Evolutionary conservation across 768 basidiomycete genomes (phyloP).

Genomic region (Pisolithus sp.): DNA sequence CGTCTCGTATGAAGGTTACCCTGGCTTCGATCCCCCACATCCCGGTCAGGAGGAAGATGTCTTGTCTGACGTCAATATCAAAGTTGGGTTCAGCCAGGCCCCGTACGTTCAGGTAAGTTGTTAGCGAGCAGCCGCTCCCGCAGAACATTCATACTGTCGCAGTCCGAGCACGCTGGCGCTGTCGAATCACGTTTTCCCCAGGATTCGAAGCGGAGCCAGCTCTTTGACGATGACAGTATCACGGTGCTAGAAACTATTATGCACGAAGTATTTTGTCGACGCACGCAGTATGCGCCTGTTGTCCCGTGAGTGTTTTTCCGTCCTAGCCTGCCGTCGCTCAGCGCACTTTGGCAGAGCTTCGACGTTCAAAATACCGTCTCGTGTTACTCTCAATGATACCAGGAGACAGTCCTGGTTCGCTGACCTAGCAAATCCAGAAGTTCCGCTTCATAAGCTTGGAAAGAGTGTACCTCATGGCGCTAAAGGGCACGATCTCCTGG

Average conservation of each 20-base stretch:
- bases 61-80: conserved; percentile 57
- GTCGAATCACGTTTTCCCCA: conserved; percentile 12
- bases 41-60: conserved; percentile 72
- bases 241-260: conserved; percentile 66
- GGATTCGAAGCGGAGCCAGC: conserved; percentile 31
- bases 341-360: conserved; percentile 33
- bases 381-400: conserved; percentile 74
- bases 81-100: conserved; percentile 53
- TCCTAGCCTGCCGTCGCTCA: neutral
- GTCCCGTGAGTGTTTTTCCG: conserved; percentile 51
- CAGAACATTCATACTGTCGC: neutral
- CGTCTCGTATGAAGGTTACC: conserved; percentile 46
- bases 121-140: neutral
- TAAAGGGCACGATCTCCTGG: conserved; percentile 79
- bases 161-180: conserved; percentile 19
- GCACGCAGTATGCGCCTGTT: conserved; percentile 46
- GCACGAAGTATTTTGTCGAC: conserved; percentile 65
- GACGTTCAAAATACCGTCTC: conserved; percentile 73
- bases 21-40: conserved; percentile 70
- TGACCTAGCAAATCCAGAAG: conserved; percentile 73
- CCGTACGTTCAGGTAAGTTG: conserved; percentile 52
- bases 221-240: conserved; percentile 48
- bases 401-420: conserved; percentile 80
- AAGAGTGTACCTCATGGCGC: conserved; percentile 84
- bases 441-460: conserved; percentile 74